These are phyloP conservation scores for Entamoeba invadens DNA, from an alignment of 208 protist species.

Conservation along the genomic window DNA sequence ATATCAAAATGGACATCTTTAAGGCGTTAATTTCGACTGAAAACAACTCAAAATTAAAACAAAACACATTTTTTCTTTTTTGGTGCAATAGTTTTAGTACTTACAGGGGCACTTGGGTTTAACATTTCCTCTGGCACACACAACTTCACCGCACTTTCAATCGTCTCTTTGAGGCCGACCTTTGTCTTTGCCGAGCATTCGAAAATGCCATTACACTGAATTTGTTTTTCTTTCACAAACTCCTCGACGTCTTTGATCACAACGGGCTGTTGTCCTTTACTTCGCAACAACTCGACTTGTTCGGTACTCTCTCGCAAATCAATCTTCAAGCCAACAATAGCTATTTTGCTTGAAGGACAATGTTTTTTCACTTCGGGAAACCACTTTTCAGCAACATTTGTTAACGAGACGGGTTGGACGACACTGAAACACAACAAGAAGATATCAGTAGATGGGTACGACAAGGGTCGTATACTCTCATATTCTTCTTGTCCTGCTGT, in stretches of 20 bases:
- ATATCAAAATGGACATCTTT: too few relatives aligned
- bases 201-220: slow-evolving; percentile 52
- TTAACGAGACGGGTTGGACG: slow-evolving; percentile 38
- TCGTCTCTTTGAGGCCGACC: background rate
- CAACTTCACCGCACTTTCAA: background rate
- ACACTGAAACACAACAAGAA: slow-evolving; percentile 62
- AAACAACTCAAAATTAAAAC: too few relatives aligned
- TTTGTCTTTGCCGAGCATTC: background rate
- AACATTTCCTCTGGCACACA: too few relatives aligned
- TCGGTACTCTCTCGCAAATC: slow-evolving; percentile 30
- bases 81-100: too few relatives aligned
- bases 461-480: slow-evolving; percentile 43
- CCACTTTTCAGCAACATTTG: slow-evolving; percentile 54
- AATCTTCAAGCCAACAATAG: slow-evolving; percentile 48
- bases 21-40: too few relatives aligned
- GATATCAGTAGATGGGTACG: slow-evolving; percentile 44
- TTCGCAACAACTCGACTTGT: background rate
- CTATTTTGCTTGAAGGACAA: slow-evolving; percentile 27
- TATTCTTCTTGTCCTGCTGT: slow-evolving; percentile 49
- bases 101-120: too few relatives aligned
- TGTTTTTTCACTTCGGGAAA: slow-evolving; percentile 1
- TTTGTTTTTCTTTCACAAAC: slow-evolving; percentile 48
- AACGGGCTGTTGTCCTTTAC: background rate
- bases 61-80: too few relatives aligned
- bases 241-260: slow-evolving; percentile 13